Evolutionary conservation across 495 filamentous ascomycete genomes (phyloP), one percentile per base, ranked within the genome.

Genomic region (Cercophora samala): DNA sequence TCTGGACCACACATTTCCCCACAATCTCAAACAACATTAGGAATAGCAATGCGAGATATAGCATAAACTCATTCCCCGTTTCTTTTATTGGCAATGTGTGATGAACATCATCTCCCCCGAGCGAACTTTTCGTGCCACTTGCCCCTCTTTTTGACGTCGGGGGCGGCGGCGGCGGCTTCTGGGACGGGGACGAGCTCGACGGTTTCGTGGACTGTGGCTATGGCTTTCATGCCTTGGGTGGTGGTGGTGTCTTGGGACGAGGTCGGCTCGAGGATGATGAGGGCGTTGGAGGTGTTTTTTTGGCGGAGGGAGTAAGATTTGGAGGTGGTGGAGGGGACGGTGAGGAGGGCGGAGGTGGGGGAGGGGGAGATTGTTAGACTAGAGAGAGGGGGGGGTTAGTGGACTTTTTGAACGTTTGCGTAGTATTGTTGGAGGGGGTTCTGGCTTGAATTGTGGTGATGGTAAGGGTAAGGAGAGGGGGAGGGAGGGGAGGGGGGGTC

Each of bases 61-160:
- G n/a, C n/a, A n/a, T n/a, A n/a, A n/a, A n/a, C n/a, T n/a, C n/a
- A n/a, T n/a, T n/a, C n/a, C n/a, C n/a, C n/a, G n/a, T n/a, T n/a
- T n/a, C n/a, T n/a, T n/a, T n/a, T n/a, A n/a, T n/a, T n/a, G n/a
- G n/a, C n/a, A n/a, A n/a, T n/a, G n/a, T n/a, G n/a, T n/a, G n/a
- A n/a, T n/a, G n/a, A 8, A 4, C 29, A 13, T 68, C 69, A 81
- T 68, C 78, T 75, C 53, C 74, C 77, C 63, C 78, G 80, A 46
- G 85, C 90, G 79, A 97, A 94, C 70, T 86, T 88, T 74, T 96
- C 93, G 76, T 97, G 93, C 93, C 93, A 97, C 73, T 94, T 96
- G 64, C 92, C 86, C 69, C 82, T 83, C 60, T 85, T 85, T 32
- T 77, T 78, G 51, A 81, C 79, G 4, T 74, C 72, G 13, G 75